A percentile compares a stretch with the other conserved stretches of the same genome.
Conservation (phyloP, 345 rosid species). For the Laguncularia racemosa region DNA sequence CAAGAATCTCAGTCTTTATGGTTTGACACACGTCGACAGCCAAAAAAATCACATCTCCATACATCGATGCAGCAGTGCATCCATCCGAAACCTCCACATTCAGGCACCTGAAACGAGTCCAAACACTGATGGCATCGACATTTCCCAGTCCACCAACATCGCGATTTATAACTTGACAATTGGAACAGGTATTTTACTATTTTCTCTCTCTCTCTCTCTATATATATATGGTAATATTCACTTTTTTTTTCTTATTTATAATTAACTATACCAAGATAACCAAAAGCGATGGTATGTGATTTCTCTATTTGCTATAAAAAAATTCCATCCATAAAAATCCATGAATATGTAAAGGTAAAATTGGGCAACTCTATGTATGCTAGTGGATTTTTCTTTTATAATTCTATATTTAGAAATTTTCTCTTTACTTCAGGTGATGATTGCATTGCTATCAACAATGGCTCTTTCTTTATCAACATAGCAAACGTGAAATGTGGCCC, state of each 20-base stretch:
- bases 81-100: slow-evolving; percentile 23
- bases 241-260: neutral
- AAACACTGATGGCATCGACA: slow-evolving; percentile 63
- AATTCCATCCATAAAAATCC: no score
- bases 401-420: no score
- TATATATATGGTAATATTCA: no score
- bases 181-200: slow-evolving; percentile 26
- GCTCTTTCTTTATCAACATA: slow-evolving; percentile 21
- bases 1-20: neutral
- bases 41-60: slow-evolving; percentile 33
- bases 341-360: no score
- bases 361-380: no score
- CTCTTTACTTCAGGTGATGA: slow-evolving; percentile 33
- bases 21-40: slow-evolving; percentile 27
- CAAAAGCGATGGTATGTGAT: no score
- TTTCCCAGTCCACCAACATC: slow-evolving; percentile 23
- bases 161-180: slow-evolving; percentile 23
- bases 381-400: no score
- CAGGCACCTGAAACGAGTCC: slow-evolving; percentile 47
- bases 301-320: no score
- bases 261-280: no score
- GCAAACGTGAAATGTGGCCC: slow-evolving; percentile 16
- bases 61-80: slow-evolving; percentile 12
- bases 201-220: no score
- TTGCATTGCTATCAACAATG: slow-evolving; percentile 39